A percentile compares a stretch with the other conserved stretches of the same genome.
These are phyloP conservation scores for Nectriaceae sp. DNA, from an alignment of 2,329 filamentous ascomycete species.

Conservation along the genomic window DNA sequence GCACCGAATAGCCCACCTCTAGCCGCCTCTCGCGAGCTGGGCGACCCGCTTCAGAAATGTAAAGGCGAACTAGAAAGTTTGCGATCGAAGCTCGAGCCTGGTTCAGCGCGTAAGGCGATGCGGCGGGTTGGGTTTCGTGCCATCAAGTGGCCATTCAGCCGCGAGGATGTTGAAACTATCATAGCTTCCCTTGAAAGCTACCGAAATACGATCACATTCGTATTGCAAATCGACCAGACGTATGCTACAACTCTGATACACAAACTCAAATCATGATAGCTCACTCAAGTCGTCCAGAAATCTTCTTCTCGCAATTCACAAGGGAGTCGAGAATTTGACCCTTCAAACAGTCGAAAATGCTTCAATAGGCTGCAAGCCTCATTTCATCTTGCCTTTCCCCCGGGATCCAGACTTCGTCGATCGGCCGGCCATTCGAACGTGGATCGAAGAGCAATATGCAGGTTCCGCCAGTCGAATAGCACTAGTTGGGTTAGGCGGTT, in stretches of 20 bases:
- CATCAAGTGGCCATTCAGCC: constrained; percentile 6
- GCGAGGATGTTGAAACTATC: background rate
- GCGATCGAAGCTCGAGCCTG: background rate
- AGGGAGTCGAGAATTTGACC: background rate
- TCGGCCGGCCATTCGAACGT: background rate
- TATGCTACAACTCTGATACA: background rate
- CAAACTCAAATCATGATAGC: background rate
- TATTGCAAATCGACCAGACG: constrained; percentile 6
- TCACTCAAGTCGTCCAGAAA: background rate
- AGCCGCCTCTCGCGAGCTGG: background rate
- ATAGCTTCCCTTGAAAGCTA: background rate
- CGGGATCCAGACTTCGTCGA: background rate
- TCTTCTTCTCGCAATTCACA: background rate
- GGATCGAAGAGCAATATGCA: background rate
- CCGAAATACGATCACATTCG: background rate
- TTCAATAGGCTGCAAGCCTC: background rate
- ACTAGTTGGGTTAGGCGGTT: background rate
- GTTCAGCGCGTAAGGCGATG: background rate
- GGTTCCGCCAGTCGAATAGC: background rate
- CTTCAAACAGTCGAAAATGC: background rate
- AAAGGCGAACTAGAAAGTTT: background rate
- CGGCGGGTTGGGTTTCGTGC: constrained; percentile 1
- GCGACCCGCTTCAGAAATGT: background rate
- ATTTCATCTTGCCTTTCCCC: background rate
- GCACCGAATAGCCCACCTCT: background rate